Base-by-base conservation (phyloP, 805 yeast genomes). In the Candida odintsovae region DNA sequence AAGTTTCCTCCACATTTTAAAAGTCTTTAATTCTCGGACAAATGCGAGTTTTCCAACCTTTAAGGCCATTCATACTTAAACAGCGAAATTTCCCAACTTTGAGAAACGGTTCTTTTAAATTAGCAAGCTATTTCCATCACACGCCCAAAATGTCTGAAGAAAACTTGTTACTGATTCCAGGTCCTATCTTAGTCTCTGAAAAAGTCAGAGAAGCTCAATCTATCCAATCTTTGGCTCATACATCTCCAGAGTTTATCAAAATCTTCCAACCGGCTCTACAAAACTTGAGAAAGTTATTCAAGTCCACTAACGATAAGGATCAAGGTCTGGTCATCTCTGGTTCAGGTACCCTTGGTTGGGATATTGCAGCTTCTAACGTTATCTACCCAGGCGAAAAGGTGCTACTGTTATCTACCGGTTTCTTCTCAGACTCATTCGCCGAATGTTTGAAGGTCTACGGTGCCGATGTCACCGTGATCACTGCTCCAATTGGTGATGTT, bases 271-370 rank as follows among this genome's bases (percentile, higher is more conserved):
- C 75, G 18, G 84, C 78, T 15, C 74, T 92, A 59, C 66, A 73
- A 57, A 78, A 81, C 64, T 75, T 88, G 56, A 78, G 97, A 57
- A 74, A 71, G 54, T 67, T 92, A 54, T 90, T 90, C 76, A 77
- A 82, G 61, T 81, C 92, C 25, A 69, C 79, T 23, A 80, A 76
- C 57, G 65, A 78, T 13, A 62, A 67, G n/a, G 78, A 94, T 33
- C 96, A 88, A 69, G 88, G 90, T 8, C 74, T 86, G 50, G 86
- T 92, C 15, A 62, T 92, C 47, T 76, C 94, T 3, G 98, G 97
- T 38, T 84, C 95, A 2, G 98, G 98, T 48, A 89, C 97, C 19
- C 74, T 90, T 38, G 98, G 98, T 33, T 90, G 97, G 96, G 98
- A 90, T 61, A 71, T 90, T 51, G 83, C 80, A 38, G 95, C 84